Evolutionary conservation across 2,329 filamentous ascomycete species (phyloP).

Genomic region (Hypomyces perniciosus): DNA sequence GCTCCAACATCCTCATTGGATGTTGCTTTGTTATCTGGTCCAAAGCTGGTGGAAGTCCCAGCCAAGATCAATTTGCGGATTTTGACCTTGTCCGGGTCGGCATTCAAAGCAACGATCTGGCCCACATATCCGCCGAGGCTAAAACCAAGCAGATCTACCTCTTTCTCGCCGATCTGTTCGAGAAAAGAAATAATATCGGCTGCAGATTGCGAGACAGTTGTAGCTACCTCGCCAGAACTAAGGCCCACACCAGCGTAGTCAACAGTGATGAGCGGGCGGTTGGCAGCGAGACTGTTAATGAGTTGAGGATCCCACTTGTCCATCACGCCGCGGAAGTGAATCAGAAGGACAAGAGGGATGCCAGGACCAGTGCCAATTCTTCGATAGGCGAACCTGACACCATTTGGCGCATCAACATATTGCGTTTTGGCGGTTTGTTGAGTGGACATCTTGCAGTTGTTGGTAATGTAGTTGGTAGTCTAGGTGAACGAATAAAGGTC

Average conservation of each 20-base stretch:
- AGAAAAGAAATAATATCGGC: background rate
- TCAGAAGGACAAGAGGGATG: background rate
- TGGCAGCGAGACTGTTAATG: background rate
- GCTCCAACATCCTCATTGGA: too few species aligned
- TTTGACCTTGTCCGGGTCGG: background rate
- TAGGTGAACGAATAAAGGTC: too few species aligned
- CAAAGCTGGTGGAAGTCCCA: too few species aligned
- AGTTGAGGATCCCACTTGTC: constrained; percentile 4
- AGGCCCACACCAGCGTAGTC: background rate
- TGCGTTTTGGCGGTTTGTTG: background rate
- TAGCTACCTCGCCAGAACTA: background rate
- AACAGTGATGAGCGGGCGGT: background rate
- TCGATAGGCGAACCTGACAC: background rate
- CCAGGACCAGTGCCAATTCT: background rate
- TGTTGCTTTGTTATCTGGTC: too few species aligned
- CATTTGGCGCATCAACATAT: background rate
- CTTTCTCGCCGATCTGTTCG: background rate
- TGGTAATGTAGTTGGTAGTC: too few species aligned
- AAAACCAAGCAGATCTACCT: background rate
- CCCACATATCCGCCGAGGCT: background rate
- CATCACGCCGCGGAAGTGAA: background rate
- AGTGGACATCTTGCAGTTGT: background rate
- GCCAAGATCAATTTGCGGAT: background rate
- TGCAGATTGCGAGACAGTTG: background rate
- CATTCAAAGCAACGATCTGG: background rate